Conservation (phyloP, 169 alveolate genomes). For the Plasmodium cynomolgi region DNA sequence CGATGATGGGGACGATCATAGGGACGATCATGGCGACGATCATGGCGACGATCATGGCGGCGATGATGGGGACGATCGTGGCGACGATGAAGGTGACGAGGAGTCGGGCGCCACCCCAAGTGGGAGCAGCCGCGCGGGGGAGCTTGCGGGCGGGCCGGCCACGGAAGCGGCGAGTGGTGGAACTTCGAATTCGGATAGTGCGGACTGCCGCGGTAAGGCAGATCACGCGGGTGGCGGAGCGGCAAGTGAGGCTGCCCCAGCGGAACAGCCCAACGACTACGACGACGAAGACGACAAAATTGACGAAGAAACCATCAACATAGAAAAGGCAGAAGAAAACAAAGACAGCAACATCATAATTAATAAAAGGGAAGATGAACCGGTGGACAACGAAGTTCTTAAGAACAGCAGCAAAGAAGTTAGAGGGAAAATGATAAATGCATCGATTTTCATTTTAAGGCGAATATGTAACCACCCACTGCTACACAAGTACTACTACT, state of each 20-base stretch:
- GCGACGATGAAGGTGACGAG: constrained; percentile 51
- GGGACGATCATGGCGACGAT: not conserved
- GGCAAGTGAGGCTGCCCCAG: not conserved
- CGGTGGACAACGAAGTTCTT: not conserved
- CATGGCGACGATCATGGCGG: not conserved
- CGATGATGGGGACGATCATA: not conserved
- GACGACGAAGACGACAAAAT: constrained; percentile 66
- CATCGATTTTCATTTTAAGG: constrained; percentile 87
- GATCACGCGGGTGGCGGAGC: too few relatives aligned
- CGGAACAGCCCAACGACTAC: constrained; percentile 16
- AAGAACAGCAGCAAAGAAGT: constrained; percentile 54
- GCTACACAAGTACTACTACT: constrained; percentile 85
- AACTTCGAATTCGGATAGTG: too few relatives aligned
- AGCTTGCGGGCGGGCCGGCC: not conserved
- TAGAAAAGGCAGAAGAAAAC: constrained; percentile 48
- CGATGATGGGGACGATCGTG: not conserved
- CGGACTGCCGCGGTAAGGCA: too few relatives aligned
- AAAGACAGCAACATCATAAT: constrained; percentile 26
- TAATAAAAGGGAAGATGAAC: constrained; percentile 34
- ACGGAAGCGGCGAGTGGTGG: constrained; percentile 5
- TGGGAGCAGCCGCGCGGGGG: constrained; percentile 19
- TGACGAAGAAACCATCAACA: constrained; percentile 72
- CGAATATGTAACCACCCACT: constrained; percentile 93
- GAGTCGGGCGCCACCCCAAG: constrained; percentile 17
- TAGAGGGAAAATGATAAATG: constrained; percentile 83